Base-by-base conservation (phyloP, 2,329 filamentous ascomycete genomes). In the Xylaria sp. region DNA sequence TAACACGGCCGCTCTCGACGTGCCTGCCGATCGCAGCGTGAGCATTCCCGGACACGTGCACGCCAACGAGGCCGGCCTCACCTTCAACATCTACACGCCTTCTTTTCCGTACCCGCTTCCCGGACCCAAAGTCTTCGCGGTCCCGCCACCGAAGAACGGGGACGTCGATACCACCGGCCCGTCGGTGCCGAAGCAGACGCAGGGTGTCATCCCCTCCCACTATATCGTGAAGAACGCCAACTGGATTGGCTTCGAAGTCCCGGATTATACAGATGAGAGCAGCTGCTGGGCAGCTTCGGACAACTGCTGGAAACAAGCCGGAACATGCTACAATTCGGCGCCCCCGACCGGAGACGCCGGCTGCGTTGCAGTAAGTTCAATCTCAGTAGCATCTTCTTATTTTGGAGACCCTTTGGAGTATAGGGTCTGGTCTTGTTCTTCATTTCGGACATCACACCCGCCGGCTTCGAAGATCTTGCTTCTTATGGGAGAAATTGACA, bases 201-300 rank as follows among this genome's bases (percentile, higher is more conserved):
- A 85, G 50, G 89, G 89, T 13, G 48, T 68, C 25, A 82, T 88
- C 62, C 90, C 90, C 0, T 64, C 75, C 1, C 81, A 83, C 73
- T 91, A 88, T 76, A 81, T 92, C 46, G 76, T 90, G 69, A 88
- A 89, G 76, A 92, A 92, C 76, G 91, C 83, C 68, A 93, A 94
- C 81, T 94, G 91, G 91, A 92, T 90, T 79, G 90, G 86, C 61
- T 82, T 85, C 68, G 86, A 92, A 75, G 84, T 93, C 0, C 78
- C 86, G 0, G 74, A 80, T 9, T 93, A 91, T 81, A 81, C 80
- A 4, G 81, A 82, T 54, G 83, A 89, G 76, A 76, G 76, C 1
- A 85, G 85, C 15, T 93, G 91, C 83, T 92, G 89, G 88, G 83
- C 82, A 66, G 81, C 84, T 2, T 84, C 84, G 12, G 78, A 82